Conservation (phyloP, 352 stramenopile species). For the Phytophthora pistaciae region DNA sequence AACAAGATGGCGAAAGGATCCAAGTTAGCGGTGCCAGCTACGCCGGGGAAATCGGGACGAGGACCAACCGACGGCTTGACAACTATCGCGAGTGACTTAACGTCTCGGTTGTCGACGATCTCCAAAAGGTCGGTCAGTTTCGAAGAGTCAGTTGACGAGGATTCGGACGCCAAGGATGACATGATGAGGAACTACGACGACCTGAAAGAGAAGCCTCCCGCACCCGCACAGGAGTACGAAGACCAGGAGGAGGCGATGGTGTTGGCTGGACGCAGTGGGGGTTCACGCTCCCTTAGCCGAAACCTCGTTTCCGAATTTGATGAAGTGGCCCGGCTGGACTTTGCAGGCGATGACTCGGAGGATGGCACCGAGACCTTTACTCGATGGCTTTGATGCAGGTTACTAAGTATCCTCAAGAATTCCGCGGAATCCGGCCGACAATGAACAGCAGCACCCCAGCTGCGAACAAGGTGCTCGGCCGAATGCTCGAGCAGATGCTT, state of each 20-base stretch:
- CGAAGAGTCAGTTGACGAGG: background rate
- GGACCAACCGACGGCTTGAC: too few species aligned
- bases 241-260: background rate
- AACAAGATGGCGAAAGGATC: too few species aligned
- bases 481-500: too few species aligned
- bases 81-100: too few species aligned
- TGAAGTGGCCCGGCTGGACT: slow-evolving; percentile 1
- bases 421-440: background rate
- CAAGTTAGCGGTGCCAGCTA: too few species aligned
- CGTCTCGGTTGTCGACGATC: too few species aligned
- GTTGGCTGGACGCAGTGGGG: background rate
- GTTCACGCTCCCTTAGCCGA: background rate
- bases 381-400: too few species aligned
- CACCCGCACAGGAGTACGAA: too few species aligned
- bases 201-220: background rate
- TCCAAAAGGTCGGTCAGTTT: background rate
- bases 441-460: background rate
- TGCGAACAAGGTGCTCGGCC: too few species aligned
- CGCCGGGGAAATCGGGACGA: too few species aligned
- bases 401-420: too few species aligned
- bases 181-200: background rate
- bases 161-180: background rate
- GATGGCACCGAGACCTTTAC: too few species aligned
- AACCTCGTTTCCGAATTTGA: slow-evolving; percentile 2
- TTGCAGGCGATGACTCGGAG: background rate